Evolutionary conservation across 23 red algal species (phyloP).

Genomic region (Cyanidium caldarium): DNA sequence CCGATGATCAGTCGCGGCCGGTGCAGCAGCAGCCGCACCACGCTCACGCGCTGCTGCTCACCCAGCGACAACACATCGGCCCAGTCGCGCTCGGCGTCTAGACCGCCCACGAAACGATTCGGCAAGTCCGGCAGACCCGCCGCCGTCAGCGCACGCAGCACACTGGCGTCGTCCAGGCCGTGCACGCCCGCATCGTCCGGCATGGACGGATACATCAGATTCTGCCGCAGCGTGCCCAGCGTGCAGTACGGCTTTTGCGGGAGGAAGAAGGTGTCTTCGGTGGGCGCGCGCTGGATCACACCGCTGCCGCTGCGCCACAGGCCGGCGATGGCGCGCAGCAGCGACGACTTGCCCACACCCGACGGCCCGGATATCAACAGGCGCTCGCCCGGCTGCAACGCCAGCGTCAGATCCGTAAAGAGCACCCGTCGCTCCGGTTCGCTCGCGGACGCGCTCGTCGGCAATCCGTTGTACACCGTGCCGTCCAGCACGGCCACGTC

Average conservation of each 20-base stretch:
- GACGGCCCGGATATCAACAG: constrained; percentile 64
- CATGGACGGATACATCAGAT: constrained; percentile 52
- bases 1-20: constrained; percentile 40
- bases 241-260: constrained; percentile 90
- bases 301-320: constrained; percentile 65
- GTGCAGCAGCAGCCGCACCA: constrained; percentile 66
- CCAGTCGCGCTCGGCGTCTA: constrained; percentile 62
- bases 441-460: no score
- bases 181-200: constrained; percentile 13
- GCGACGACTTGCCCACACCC: constrained; percentile 65
- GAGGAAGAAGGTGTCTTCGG: constrained; percentile 52
- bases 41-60: constrained; percentile 78
- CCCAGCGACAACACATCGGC: constrained; percentile 54
- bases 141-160: constrained; percentile 31
- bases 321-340: constrained; percentile 77
- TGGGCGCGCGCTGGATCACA: constrained; percentile 18
- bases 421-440: no score
- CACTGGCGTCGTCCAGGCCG: constrained; percentile 12
- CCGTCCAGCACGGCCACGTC: not conserved
- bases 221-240: constrained; percentile 51
- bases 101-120: constrained; percentile 28
- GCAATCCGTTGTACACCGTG: no score
- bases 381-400: constrained; percentile 25
- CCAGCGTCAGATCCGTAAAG: constrained; percentile 34
- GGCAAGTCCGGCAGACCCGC: constrained; percentile 58